Evolutionary conservation across 2,329 filamentous ascomycete species (phyloP), one percentile per base, ranked within the genome.

Genomic region (Alternaria burnsii): DNA sequence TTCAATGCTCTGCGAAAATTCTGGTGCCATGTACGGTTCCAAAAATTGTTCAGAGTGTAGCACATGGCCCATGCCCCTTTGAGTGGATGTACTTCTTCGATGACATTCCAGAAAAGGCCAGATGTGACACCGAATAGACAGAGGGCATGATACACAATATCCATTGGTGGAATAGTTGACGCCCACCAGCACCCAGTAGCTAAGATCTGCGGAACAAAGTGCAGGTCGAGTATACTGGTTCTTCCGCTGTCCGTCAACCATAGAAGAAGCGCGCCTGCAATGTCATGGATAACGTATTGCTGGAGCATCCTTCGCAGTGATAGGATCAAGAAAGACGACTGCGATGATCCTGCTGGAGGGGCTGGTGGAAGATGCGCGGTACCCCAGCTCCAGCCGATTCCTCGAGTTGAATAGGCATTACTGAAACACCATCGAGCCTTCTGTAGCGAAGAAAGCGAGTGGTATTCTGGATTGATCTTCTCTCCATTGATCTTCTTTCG

Each of bases 11-110:
- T 51, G 4, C 47, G 47, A 3, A 51, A 40, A n/a, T 51, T 51
- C 38, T 51, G 47, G 47, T 51, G 47, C 47, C 47, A 51, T 26
- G 18, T 51, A 3, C 32, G 22, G 34, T 51, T 51, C 47, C 47
- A 51, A 18, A 51, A 51, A 14, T 38, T 40, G 47, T 51, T 51
- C 20, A 51, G 14, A 40, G 32, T 51, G 32, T 51, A 51, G 32
- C 8, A 51, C 26, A 14, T 26, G 20, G 12, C 47, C 32, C 47
- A 40, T 51, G 12, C 11, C 12, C 47, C 32, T 28, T 51, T 38
- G 12, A 51, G 47, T 12, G 47, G 47, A 6, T 40, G 32, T n/a
- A n/a, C 47, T 16, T 51, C 32, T 38, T 51, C 47, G 20, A 51
- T 14, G 18, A 51, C 32, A 38, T 38, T 40, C 47, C 47, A 51